These are phyloP conservation scores for Clausena lansium DNA, from an alignment of 345 rosid species.

Conservation along the genomic window DNA sequence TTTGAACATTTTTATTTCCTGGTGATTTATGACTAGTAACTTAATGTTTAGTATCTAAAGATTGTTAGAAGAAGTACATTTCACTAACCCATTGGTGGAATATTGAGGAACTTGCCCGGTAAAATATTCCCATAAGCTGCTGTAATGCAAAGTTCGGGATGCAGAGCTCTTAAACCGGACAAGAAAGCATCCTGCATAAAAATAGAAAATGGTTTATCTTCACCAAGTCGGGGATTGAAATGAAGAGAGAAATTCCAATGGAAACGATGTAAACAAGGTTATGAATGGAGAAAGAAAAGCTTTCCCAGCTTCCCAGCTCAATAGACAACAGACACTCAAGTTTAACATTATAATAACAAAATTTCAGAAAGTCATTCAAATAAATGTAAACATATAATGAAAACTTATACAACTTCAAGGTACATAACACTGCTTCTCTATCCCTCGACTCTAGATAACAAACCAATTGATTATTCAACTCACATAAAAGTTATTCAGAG, in stretches of 20 bases:
- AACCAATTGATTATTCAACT: neutral
- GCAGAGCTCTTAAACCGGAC: conserved; percentile 62
- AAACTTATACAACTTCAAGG: neutral
- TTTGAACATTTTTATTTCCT: neutral
- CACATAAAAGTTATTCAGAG: conserved; percentile 7
- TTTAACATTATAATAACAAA: neutral
- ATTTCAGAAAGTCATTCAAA: neutral
- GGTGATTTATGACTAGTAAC: neutral
- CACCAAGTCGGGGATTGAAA: neutral
- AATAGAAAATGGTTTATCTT: conserved; percentile 5
- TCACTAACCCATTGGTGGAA: conserved; percentile 76
- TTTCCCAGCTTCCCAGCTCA: neutral
- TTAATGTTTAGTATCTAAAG: neutral
- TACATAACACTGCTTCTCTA: neutral
- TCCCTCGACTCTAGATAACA: neutral
- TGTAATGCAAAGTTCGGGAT: conserved; percentile 89
- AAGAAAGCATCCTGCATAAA: conserved; percentile 63
- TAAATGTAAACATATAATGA: neutral
- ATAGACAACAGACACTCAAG: neutral
- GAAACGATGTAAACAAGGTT: neutral
- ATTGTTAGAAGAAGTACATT: neutral
- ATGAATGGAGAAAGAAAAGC: neutral
- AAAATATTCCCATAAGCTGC: conserved; percentile 96
- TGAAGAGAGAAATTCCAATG: neutral
- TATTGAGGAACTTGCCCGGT: conserved; percentile 76